These are phyloP conservation scores for Coniochaeta prunicola DNA, from an alignment of 2,329 filamentous ascomycete species.

Conservation along the genomic window DNA sequence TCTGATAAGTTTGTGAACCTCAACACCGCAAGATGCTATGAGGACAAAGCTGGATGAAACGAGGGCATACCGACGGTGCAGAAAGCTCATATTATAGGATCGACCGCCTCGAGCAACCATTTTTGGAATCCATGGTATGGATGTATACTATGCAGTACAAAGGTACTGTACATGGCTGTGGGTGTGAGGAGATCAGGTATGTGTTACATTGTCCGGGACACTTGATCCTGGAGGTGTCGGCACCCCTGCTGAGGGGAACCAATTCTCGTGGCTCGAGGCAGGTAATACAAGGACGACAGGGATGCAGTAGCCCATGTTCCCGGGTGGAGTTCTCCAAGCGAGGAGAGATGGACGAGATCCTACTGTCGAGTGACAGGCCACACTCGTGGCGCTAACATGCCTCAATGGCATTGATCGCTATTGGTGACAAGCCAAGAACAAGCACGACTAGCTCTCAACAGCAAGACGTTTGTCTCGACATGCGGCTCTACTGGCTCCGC, in stretches of 20 bases:
- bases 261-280: not conserved
- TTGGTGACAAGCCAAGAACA: not conserved
- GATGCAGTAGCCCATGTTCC: not conserved
- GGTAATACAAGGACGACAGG: not conserved
- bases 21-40: not conserved
- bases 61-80: not conserved
- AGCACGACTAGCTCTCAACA: not conserved
- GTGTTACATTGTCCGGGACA: constrained; percentile 1
- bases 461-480: not conserved
- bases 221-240: not conserved
- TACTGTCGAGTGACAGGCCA: not conserved
- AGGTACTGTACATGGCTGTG: not conserved
- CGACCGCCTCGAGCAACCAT: not conserved
- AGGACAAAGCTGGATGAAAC: not conserved
- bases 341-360: not conserved
- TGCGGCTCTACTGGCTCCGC: not conserved
- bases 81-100: not conserved
- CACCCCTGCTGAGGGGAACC: not conserved
- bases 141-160: too few species aligned
- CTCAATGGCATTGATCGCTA: not conserved
- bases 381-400: not conserved
- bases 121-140: not conserved
- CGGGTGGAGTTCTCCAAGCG: not conserved
- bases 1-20: not conserved
- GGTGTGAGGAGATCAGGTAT: not conserved